Percentiles rank a stretch among this genome's conserved stretches.
Conservation (phyloP, 352 stramenopile genomes). For the Peronospora destructor region DNA sequence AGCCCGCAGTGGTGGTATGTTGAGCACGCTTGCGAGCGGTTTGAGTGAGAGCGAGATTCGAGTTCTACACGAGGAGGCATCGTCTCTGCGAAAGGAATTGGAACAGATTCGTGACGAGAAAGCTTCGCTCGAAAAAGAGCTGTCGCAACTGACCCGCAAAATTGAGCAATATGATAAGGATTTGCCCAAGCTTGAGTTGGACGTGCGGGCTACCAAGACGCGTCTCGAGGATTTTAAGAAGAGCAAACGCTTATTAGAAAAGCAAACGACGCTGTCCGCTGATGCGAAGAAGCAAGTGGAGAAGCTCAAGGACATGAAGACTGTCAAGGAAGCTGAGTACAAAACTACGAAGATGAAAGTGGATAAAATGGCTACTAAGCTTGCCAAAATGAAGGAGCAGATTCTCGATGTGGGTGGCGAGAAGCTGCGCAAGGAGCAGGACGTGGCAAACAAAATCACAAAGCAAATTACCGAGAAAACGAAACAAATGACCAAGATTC, state of each 20-base stretch:
- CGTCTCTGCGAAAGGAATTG: constrained; percentile 41
- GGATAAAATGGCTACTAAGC: constrained; percentile 61
- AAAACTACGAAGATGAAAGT: constrained; percentile 56
- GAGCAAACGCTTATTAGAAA: constrained; percentile 63
- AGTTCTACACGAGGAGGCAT: constrained; percentile 52
- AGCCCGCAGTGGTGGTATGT: constrained; percentile 92
- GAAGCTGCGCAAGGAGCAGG: constrained; percentile 92
- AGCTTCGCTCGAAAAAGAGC: constrained; percentile 74
- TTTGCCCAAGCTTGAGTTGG: constrained; percentile 87
- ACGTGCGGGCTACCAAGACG: constrained; percentile 58
- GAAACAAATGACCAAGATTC: constrained; percentile 84
- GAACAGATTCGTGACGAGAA: constrained; percentile 60
- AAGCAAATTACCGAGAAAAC: constrained; percentile 85
- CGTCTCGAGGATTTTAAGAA: constrained; percentile 55
- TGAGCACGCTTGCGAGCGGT: constrained; percentile 46
- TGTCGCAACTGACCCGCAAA: constrained; percentile 70
- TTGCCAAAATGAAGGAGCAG: constrained; percentile 89
- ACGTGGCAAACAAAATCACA: constrained; percentile 72
- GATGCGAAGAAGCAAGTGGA: constrained; percentile 85
- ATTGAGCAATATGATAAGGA: constrained; percentile 88
- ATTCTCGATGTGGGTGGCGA: constrained; percentile 93
- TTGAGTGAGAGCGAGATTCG: constrained; percentile 59
- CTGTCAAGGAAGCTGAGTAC: constrained; percentile 86
- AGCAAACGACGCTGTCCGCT: constrained; percentile 81
- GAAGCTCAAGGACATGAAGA: constrained; percentile 77